These are phyloP conservation scores for Pholiota microspora DNA, from an alignment of 768 basidiomycete genomes.

Conservation along the genomic window DNA sequence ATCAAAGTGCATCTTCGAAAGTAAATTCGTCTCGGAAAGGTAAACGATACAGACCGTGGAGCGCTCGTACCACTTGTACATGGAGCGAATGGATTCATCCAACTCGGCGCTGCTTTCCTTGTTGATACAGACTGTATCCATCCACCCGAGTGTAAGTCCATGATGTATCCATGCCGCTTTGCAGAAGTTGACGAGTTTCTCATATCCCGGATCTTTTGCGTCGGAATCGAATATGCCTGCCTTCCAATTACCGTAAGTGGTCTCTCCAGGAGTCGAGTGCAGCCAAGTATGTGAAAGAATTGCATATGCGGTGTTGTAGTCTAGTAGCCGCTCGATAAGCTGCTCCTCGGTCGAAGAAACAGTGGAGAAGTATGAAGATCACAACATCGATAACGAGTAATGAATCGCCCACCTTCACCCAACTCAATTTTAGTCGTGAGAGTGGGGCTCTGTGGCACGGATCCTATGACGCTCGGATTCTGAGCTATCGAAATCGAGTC, in stretches of 20 bases:
- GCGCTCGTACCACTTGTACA: constrained; percentile 14
- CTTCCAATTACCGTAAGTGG: constrained; percentile 6
- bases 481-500: too few species aligned
- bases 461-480: too few species aligned
- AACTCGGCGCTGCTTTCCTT: constrained; percentile 15
- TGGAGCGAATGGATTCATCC: constrained; percentile 14
- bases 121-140: constrained; percentile 15
- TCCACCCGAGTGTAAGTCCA: constrained; percentile 8
- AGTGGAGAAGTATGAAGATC: too few species aligned
- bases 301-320: constrained; percentile 6
- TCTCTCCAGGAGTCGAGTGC: constrained; percentile 5
- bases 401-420: too few species aligned
- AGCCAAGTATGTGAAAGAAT: constrained; percentile 17
- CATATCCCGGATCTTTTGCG: constrained; percentile 5
- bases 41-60: constrained; percentile 9
- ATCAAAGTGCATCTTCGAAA: constrained; percentile 1
- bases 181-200: constrained; percentile 10
- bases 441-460: too few species aligned
- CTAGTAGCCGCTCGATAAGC: constrained; percentile 1
- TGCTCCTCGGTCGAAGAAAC: too few species aligned
- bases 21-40: constrained; percentile 6
- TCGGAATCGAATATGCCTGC: neutral
- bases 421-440: too few species aligned
- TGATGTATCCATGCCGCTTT: constrained; percentile 4
- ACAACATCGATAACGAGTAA: too few species aligned